These are phyloP conservation scores for Brassica rapa DNA, from an alignment of 345 rosid genomes.

Conservation along the genomic window DNA sequence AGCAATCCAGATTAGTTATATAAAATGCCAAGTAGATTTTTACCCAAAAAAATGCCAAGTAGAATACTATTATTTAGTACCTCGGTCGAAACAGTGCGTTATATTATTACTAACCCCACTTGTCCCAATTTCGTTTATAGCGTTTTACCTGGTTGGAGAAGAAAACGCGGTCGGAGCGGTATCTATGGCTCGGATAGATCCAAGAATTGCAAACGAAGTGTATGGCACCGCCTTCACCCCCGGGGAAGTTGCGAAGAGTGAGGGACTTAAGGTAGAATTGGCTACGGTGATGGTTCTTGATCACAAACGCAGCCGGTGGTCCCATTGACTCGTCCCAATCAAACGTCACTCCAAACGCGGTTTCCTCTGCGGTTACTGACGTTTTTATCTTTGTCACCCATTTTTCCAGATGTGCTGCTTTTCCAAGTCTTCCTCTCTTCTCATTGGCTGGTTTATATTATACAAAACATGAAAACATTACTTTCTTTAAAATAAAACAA, in stretches of 20 bases:
- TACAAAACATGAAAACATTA: not conserved
- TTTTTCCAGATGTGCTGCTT: conserved; percentile 62
- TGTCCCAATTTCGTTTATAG: not conserved
- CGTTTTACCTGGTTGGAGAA: conserved; percentile 81
- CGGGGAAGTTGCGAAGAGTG: conserved; percentile 51
- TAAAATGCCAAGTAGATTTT: not conserved
- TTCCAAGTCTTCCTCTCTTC: conserved; percentile 55
- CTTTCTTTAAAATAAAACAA: not conserved
- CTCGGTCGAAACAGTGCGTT: conserved; percentile 3
- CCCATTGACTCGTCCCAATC: conserved; percentile 80
- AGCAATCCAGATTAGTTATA: not conserved
- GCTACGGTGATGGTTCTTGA: conserved; percentile 66
- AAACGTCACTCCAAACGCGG: conserved; percentile 48
- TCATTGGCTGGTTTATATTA: conserved; percentile 43
- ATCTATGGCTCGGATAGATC: conserved; percentile 80
- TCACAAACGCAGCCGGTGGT: conserved; percentile 67
- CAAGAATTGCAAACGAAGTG: conserved; percentile 89
- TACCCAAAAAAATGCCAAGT: too few relatives aligned
- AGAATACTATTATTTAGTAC: not conserved
- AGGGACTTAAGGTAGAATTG: conserved; percentile 66
- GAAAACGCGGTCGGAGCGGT: conserved; percentile 72
- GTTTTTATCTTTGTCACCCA: conserved; percentile 55
- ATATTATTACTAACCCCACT: not conserved
- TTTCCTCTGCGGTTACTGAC: conserved; percentile 56
- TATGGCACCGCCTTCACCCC: conserved; percentile 41